Base-by-base conservation (phyloP, 2,329 filamentous ascomycete genomes). In the Esteya vermicola region DNA sequence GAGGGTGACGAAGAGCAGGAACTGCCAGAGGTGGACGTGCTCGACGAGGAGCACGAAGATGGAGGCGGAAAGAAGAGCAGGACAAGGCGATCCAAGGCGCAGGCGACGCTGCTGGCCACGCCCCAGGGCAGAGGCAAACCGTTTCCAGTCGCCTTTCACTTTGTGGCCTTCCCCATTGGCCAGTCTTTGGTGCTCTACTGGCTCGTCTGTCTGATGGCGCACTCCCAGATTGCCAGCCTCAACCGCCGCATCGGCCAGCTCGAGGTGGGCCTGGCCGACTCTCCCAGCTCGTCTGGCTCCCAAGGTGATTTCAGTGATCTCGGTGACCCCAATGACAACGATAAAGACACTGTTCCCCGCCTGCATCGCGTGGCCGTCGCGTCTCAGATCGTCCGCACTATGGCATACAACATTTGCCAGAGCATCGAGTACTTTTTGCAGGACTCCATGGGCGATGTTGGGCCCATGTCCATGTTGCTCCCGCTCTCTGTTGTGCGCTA, bases 61-160 rank as follows among this genome's bases (percentile, higher is more conserved):
- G n/a, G n/a, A n/a, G n/a, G n/a, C n/a, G n/a, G n/a, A n/a, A n/a
- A n/a, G n/a, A n/a, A n/a, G n/a, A n/a, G n/a, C n/a, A n/a, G n/a
- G n/a, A n/a, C n/a, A n/a, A n/a, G n/a, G n/a, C n/a, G n/a, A n/a
- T n/a, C n/a, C n/a, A n/a, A n/a, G n/a, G n/a, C n/a, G n/a, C n/a
- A n/a, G n/a, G n/a, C n/a, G n/a, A n/a, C n/a, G n/a, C n/a, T n/a
- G n/a, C n/a, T n/a, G n/a, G n/a, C n/a, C n/a, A n/a, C n/a, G n/a
- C n/a, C n/a, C 23, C 16, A 20, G 7, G 37, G 28, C 12, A 31
- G 28, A 12, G 31, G 36, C 16, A 35, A 41, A 9, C 44, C 49
- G 9, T 52, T 49, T 34, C 41, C 48, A 10, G 48, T 52, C 2
- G 41, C 48, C 4, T 51, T 49, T 14, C 45, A 44, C 27, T 52